Percentiles rank a stretch among this genome's conserved stretches.
Conservation (phyloP, 2,329 filamentous ascomycete genomes). For the Xylogone sp. region DNA sequence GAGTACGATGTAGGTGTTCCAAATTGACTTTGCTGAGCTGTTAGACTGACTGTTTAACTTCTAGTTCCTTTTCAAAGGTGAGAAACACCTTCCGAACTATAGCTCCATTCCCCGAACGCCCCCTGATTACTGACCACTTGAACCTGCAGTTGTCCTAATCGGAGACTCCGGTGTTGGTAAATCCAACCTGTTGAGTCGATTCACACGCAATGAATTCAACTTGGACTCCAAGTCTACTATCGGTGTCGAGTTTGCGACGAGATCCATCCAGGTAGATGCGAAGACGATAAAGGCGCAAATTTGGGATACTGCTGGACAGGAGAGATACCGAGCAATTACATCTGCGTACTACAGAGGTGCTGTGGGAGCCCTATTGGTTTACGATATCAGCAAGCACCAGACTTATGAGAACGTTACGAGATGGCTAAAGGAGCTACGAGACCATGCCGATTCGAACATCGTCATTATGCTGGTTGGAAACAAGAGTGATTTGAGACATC, state of each 20-base stretch:
- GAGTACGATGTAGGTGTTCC: conserved; percentile 89
- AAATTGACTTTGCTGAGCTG: conserved; percentile 21
- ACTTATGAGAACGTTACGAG: conserved; percentile 98
- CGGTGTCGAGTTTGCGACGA: conserved; percentile 97
- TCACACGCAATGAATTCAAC: conserved; percentile 99
- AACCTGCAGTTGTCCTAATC: conserved; percentile 80
- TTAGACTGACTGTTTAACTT: conserved; percentile 32
- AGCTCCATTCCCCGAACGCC: conserved; percentile 18
- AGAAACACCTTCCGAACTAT: conserved; percentile 19
- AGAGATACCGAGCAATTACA: conserved; percentile 98
- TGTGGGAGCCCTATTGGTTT: conserved; percentile 94
- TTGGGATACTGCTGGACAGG: conserved; percentile 98
- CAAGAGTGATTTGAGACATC: conserved; percentile 99
- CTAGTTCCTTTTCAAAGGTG: conserved; percentile 99
- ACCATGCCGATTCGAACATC: conserved; percentile 97
- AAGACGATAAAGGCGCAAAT: conserved; percentile 99
- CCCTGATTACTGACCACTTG: conserved; percentile 27
- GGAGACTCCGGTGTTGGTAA: conserved; percentile 99
- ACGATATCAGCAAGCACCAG: conserved; percentile 99
- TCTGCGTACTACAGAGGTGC: conserved; percentile 98
- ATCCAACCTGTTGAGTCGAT: conserved; percentile 98
- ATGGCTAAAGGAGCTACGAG: conserved; percentile 97
- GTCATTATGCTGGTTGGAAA: conserved; percentile 99
- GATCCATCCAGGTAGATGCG: conserved; percentile 96
- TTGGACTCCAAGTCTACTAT: conserved; percentile 99